These are phyloP conservation scores for Cladosporium colombiae DNA, from an alignment of 2,329 filamentous ascomycete genomes.

Conservation along the genomic window DNA sequence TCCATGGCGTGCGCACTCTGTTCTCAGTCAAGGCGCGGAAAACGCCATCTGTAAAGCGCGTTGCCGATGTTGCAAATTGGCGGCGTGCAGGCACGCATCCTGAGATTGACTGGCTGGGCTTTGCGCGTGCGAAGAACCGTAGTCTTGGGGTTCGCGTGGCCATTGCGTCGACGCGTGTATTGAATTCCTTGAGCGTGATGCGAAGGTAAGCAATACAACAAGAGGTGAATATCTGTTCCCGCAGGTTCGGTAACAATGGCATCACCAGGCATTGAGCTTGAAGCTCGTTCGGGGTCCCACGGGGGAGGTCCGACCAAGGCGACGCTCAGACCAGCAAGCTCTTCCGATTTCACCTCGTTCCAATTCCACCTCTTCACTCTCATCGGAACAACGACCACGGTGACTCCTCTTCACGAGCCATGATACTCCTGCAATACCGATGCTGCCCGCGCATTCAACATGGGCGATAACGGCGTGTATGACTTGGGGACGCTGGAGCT, in stretches of 20 bases:
- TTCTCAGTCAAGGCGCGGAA: constrained; percentile 60
- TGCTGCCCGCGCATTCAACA: constrained; percentile 17
- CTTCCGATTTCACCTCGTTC: constrained; percentile 18
- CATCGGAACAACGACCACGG: constrained; percentile 8
- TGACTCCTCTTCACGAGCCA: constrained; percentile 13
- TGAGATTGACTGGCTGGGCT: not conserved
- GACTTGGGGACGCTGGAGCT: constrained; percentile 12
- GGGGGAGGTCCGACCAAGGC: constrained; percentile 4
- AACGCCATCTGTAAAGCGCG: constrained; percentile 56
- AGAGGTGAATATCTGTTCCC: not conserved
- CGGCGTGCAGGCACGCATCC: not conserved
- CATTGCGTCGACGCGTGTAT: not conserved
- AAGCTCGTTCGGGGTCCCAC: constrained; percentile 7
- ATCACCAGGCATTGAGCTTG: not conserved
- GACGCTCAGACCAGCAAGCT: constrained; percentile 8
- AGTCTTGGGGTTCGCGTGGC: constrained; percentile 1
- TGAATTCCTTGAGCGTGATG: not conserved
- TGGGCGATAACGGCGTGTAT: constrained; percentile 13
- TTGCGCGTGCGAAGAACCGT: constrained; percentile 9
- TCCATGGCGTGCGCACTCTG: constrained; percentile 67
- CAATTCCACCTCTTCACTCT: constrained; percentile 6
- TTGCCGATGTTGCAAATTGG: constrained; percentile 25
- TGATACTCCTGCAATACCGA: not conserved
- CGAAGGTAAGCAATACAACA: not conserved
- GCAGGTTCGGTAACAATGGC: not conserved